Base-by-base conservation (phyloP, 805 yeast genomes). In the Debaryomyces hansenii region DNA sequence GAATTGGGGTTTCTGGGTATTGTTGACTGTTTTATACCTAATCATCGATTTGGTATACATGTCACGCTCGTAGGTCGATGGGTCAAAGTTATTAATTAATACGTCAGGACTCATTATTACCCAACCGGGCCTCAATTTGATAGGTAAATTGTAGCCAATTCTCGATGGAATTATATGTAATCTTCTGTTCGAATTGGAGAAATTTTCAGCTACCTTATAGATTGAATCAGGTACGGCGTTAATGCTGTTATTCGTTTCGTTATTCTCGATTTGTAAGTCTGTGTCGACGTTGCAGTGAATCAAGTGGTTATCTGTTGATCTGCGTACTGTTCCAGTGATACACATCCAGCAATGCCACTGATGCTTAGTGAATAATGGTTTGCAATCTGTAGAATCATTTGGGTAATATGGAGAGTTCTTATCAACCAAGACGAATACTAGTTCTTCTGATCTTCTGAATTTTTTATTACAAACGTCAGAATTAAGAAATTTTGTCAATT, bases 281-380 rank as follows among this genome's bases (percentile, higher is more conserved):
- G 97, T 90, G 58, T 91, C 96, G 34, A 91, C 82, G 59, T 91
- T 91, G 68, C 97, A 92, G 62, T 91, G 95, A 50, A 91, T 90
- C 48, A 91, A 72, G 63, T 88, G 90, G 11, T 79, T 79, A 66
- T 91, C 97, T 0, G 84, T 82, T 2, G 95, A 81, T 57, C 97
- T 77, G 59, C 96, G 75, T 6, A 91, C 92, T 0, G 97, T 91
- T 2, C 97, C 97, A 2, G 96, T 91, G 44, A 91, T 87, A 56
- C 97, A 92, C 97, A 91, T 90, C 87, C 96, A 87, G 58, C 97
- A 91, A 67, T 92, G 97, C 96, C 97, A 91, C 66, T 87, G 94
- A 64, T 87, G 83, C 48, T 84, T 81, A 49, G 81, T 83, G 45
- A 87, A 74, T 20, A 87, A 60, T 2, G 67, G 58, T 20, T 53